Conservation (phyloP, 352 stramenopile genomes). For the Pythium guiyangense region DNA sequence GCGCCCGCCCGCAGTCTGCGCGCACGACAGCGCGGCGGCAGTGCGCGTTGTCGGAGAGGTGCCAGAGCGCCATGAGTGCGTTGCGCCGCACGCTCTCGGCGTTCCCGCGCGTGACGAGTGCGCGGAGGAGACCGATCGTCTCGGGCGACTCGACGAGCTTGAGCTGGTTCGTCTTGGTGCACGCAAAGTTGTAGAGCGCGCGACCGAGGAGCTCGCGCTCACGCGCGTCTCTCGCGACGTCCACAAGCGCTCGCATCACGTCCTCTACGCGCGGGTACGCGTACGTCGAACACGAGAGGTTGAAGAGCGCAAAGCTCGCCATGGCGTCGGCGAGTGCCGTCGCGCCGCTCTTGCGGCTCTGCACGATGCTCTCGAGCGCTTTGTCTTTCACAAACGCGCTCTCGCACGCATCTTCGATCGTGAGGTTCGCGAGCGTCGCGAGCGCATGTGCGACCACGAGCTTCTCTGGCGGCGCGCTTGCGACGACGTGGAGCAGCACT, state of each 20-base stretch:
- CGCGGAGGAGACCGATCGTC: too few relatives aligned
- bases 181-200: too few relatives aligned
- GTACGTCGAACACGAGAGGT: conserved; percentile 58
- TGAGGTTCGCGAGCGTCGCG: conserved; percentile 55
- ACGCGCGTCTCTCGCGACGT: too few relatives aligned
- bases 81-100: too few relatives aligned
- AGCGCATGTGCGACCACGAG: conserved; percentile 17
- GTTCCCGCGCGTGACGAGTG: too few relatives aligned
- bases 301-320: conserved; percentile 55
- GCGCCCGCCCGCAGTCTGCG: too few relatives aligned
- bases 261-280: conserved; percentile 67
- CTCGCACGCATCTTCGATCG: conserved; percentile 67
- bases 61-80: too few relatives aligned
- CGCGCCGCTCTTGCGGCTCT: conserved; percentile 36
- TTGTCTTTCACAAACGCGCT: conserved; percentile 71
- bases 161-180: too few relatives aligned
- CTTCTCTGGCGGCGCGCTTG: conserved; percentile 4
- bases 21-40: too few relatives aligned
- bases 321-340: conserved; percentile 26
- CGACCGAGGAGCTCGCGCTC: too few relatives aligned
- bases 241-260: conserved; percentile 49
- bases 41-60: too few relatives aligned
- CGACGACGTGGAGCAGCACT: conserved; percentile 28
- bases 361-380: conserved; percentile 52
- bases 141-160: too few relatives aligned